phyloP scores from a whole-genome alignment of 179 eudicot species.

The Beta macrorhiza region DNA sequence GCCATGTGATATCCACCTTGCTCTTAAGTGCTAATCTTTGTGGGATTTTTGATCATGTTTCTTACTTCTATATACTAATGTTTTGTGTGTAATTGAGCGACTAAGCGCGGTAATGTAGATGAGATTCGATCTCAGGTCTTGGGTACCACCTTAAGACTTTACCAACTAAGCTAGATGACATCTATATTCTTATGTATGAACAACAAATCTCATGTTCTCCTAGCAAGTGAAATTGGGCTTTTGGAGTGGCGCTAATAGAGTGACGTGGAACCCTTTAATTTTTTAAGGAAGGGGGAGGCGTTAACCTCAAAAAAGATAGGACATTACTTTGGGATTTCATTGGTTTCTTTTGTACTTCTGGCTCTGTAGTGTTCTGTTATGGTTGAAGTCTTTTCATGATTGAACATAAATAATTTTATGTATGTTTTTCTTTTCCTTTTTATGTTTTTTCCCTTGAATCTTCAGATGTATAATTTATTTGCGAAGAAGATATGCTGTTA shows the following conservation, averaged over 20 bases:
- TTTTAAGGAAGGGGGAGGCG: background rate
- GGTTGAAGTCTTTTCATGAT: slow-evolving; percentile 23
- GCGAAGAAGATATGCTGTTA: background rate
- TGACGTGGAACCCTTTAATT: slow-evolving; percentile 17
- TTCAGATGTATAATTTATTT: background rate
- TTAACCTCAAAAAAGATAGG: slow-evolving; percentile 22
- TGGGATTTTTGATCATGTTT: slow-evolving; percentile 17
- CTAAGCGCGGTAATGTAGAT: too few relatives aligned
- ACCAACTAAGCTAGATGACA: too few relatives aligned
- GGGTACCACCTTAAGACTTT: too few relatives aligned
- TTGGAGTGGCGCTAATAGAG: slow-evolving; percentile 12
- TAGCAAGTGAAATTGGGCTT: background rate
- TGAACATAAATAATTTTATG: background rate
- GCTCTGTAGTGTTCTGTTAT: slow-evolving; percentile 21
- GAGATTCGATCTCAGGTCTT: too few relatives aligned
- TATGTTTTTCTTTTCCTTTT: background rate
- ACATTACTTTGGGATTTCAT: slow-evolving; percentile 17
- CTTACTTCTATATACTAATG: background rate
- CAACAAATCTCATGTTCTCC: background rate
- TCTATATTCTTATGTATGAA: too few relatives aligned
- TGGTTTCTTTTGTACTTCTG: slow-evolving; percentile 22
- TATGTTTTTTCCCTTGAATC: background rate
- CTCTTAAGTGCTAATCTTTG: slow-evolving; percentile 24
- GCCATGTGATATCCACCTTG: slow-evolving; percentile 37
- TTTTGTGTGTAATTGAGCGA: too few relatives aligned